These are phyloP conservation scores for Volvox reticuliferus DNA, from an alignment of 139 green algal genomes.

Conservation along the genomic window DNA sequence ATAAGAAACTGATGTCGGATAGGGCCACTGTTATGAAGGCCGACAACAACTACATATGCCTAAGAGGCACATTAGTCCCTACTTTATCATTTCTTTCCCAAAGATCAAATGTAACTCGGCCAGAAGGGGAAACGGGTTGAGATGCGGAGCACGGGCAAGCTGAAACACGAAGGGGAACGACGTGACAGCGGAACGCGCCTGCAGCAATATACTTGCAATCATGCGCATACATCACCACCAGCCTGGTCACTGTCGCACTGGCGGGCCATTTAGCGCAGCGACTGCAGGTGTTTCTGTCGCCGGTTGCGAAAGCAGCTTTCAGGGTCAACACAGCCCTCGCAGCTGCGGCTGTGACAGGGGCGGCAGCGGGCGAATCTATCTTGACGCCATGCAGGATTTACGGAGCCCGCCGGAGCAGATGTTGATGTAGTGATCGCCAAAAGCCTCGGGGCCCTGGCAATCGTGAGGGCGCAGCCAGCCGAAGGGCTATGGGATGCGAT, in stretches of 20 bases:
- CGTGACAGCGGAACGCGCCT: not conserved
- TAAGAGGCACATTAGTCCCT: too few species aligned
- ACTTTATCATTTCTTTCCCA: too few species aligned
- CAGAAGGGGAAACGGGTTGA: too few species aligned
- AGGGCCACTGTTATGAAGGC: too few species aligned
- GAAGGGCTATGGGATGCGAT: conserved; percentile 24
- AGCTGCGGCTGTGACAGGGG: not conserved
- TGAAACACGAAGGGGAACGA: too few species aligned
- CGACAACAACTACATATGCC: too few species aligned
- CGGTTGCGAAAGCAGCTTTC: not conserved
- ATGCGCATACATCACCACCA: not conserved
- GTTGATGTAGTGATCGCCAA: conserved; percentile 19
- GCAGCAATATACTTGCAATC: conserved; percentile 19
- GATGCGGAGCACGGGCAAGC: too few species aligned
- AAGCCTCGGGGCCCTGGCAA: conserved; percentile 37
- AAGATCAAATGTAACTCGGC: too few species aligned
- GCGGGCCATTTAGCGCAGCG: not conserved
- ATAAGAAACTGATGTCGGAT: too few species aligned
- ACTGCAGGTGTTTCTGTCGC: not conserved
- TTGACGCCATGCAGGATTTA: not conserved
- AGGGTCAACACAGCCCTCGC: not conserved
- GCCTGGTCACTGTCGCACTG: not conserved
- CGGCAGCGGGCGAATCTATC: not conserved
- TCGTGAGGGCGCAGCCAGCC: not conserved
- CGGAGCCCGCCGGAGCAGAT: not conserved